These are phyloP conservation scores for Epichloe gansuensis DNA, from an alignment of 2,329 filamentous ascomycete species.

Conservation along the genomic window DNA sequence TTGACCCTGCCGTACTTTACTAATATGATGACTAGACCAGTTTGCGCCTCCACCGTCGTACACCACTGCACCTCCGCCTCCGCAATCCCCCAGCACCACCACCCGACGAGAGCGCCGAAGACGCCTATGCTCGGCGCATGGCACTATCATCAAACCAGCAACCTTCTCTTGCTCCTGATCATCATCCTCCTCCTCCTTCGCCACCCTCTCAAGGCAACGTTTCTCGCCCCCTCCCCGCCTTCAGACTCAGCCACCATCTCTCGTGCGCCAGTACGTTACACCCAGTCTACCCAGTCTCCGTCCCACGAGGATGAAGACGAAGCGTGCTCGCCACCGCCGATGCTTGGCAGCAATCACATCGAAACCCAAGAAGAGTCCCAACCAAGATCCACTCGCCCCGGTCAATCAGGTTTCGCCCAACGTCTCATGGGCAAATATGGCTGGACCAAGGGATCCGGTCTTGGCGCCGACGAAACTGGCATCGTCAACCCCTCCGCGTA, in stretches of 20 bases:
- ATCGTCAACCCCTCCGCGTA: constrained; percentile 72
- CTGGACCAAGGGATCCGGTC: constrained; percentile 77
- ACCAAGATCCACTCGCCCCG: constrained; percentile 52
- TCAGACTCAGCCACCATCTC: constrained; percentile 53
- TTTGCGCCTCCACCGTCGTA: constrained; percentile 49
- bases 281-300: constrained; percentile 12
- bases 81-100: constrained; percentile 30
- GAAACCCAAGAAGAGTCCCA: constrained; percentile 26
- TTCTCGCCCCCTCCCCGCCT: constrained; percentile 27
- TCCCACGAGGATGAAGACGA: constrained; percentile 27
- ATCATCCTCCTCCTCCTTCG: constrained; percentile 19
- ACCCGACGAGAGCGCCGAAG: constrained; percentile 54
- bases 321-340: constrained; percentile 32
- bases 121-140: constrained; percentile 53
- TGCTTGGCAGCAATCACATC: constrained; percentile 28
- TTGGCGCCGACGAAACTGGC: constrained; percentile 71
- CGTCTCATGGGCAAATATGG: constrained; percentile 89
- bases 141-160: constrained; percentile 38
- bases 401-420: constrained; percentile 74
- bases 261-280: constrained; percentile 66
- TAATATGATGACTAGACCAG: constrained; percentile 28
- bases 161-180: constrained; percentile 20
- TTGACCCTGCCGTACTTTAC: background rate
- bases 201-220: constrained; percentile 15
- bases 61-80: constrained; percentile 44